phyloP scores from a whole-genome alignment of 768 basidiomycete species.

The Tulasnella sp. region DNA sequence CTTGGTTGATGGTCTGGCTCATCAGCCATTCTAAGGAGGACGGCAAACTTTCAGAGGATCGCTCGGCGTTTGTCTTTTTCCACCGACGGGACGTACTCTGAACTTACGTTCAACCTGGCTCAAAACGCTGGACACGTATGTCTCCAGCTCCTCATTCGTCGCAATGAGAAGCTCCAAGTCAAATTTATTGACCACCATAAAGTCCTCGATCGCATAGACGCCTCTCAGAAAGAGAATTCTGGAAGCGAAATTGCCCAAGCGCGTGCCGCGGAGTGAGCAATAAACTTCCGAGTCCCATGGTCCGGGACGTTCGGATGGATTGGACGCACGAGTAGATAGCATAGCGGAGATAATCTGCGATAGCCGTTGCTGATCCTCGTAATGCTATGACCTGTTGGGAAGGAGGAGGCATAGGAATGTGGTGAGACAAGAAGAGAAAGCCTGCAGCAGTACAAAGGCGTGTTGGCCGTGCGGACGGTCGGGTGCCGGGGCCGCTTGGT shows the following conservation, averaged over 20 bases:
- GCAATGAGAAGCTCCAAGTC: conserved; percentile 18
- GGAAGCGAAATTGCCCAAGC: background rate
- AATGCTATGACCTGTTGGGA: conserved; percentile 12
- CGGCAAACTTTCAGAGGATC: background rate
- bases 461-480: background rate
- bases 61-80: background rate
- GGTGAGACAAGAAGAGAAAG: background rate
- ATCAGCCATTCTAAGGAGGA: conserved; percentile 13
- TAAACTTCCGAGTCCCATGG: background rate
- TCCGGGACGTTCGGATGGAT: background rate
- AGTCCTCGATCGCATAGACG: conserved; percentile 19
- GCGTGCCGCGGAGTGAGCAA: background rate
- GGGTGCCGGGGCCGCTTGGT: background rate
- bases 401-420: background rate
- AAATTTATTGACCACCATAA: conserved; percentile 18
- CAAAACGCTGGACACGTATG: conserved; percentile 14
- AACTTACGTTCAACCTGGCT: conserved; percentile 18
- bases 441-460: background rate
- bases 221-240: conserved; percentile 20
- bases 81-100: background rate
- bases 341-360: conserved; percentile 19
- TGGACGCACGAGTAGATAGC: conserved; percentile 18
- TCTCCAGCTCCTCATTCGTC: conserved; percentile 17
- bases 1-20: conserved; percentile 8
- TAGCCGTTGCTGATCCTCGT: conserved; percentile 9